These are phyloP conservation scores for Candida stauntonica DNA, from an alignment of 805 yeast species.

Conservation along the genomic window DNA sequence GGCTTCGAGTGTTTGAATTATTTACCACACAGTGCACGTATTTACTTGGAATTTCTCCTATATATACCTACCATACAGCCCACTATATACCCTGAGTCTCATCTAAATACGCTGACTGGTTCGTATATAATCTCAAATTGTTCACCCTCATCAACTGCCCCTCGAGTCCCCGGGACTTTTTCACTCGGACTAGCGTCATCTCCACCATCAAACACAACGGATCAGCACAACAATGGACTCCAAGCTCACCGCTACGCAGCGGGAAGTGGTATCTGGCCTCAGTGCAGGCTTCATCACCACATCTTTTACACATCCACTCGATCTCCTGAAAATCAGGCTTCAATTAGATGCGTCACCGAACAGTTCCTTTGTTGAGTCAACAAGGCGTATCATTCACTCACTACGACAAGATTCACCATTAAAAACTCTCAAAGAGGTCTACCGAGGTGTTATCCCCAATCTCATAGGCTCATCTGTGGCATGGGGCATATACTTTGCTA, in stretches of 20 bases:
- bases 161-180: too few relatives aligned
- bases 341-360: slow-evolving; percentile 47
- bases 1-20: too few relatives aligned
- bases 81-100: too few relatives aligned
- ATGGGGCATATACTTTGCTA: slow-evolving; percentile 84
- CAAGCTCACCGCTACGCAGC: slow-evolving; percentile 10
- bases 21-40: too few relatives aligned
- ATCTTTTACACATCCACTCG: slow-evolving; percentile 81
- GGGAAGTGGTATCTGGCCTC: slow-evolving; percentile 57
- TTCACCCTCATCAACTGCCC: too few relatives aligned
- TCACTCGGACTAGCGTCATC: too few relatives aligned
- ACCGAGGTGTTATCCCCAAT: slow-evolving; percentile 42
- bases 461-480: slow-evolving; percentile 78
- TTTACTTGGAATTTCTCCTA: too few relatives aligned
- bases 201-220: too few relatives aligned
- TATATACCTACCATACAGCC: too few relatives aligned
- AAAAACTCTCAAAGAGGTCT: slow-evolving; percentile 15
- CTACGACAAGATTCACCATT: slow-evolving; percentile 11
- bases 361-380: slow-evolving; percentile 6
- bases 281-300: slow-evolving; percentile 82
- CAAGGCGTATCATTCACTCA: slow-evolving; percentile 8
- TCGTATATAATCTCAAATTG: too few relatives aligned
- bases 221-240: background rate
- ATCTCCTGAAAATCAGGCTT: slow-evolving; percentile 74
- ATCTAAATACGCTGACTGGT: too few relatives aligned